phyloP scores from a whole-genome alignment of 805 yeast species.

The Nadsonia fulvescens region DNA sequence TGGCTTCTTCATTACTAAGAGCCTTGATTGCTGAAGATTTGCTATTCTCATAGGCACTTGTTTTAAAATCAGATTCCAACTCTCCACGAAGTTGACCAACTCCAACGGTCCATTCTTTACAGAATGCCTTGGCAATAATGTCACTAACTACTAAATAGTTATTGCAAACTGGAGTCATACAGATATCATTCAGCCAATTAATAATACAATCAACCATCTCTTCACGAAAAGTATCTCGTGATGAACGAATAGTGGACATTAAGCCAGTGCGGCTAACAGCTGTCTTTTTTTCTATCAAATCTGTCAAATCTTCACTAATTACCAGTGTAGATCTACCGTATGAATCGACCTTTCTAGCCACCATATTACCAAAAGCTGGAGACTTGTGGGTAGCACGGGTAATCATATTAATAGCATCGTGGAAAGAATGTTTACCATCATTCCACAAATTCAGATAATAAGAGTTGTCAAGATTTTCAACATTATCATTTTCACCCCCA shows the following conservation, averaged over 20 bases:
- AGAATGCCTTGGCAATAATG: conserved; percentile 36
- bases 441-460: conserved; percentile 52
- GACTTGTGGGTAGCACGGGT: conserved; percentile 45
- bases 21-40: conserved; percentile 3
- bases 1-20: conserved; percentile 3
- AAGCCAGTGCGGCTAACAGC: conserved; percentile 45
- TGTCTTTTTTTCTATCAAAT: conserved; percentile 35
- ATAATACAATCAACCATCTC: conserved; percentile 62
- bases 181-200: conserved; percentile 43
- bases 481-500: conserved; percentile 24
- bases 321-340: conserved; percentile 57
- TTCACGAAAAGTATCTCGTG: conserved; percentile 58
- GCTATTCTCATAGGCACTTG: no score
- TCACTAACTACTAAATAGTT: conserved; percentile 30
- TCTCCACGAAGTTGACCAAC: conserved; percentile 11
- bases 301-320: conserved; percentile 32
- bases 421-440: conserved; percentile 58
- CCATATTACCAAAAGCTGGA: conserved; percentile 51
- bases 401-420: conserved; percentile 55
- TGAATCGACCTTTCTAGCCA: conserved; percentile 40
- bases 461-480: conserved; percentile 25
- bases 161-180: conserved; percentile 34
- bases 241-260: conserved; percentile 44
- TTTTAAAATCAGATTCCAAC: conserved; percentile 2
- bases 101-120: conserved; percentile 47